A percentile compares a stretch with the other conserved stretches of the same genome.
phyloP scores from a whole-genome alignment of 495 filamentous ascomycete genomes.

The Penicillium alfredii region DNA sequence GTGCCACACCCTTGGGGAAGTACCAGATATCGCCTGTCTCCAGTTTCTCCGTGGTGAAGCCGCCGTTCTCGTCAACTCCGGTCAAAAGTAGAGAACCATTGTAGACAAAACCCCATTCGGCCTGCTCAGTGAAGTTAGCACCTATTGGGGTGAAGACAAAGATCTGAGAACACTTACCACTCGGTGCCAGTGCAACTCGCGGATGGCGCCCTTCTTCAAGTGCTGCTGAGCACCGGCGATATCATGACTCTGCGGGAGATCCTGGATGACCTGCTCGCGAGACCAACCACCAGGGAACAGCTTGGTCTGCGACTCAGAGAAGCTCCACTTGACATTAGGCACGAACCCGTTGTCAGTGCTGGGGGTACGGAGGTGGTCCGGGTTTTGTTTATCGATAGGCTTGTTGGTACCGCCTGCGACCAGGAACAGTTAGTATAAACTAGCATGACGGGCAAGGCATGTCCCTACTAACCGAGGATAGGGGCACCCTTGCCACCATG shows the following conservation, averaged over 20 bases:
- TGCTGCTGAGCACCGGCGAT: conserved; percentile 60
- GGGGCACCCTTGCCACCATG: conserved; percentile 50
- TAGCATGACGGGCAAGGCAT: too few species aligned
- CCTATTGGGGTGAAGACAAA: background rate
- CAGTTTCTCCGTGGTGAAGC: conserved; percentile 48
- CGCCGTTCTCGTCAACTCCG: conserved; percentile 54
- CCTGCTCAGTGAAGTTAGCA: conserved; percentile 28
- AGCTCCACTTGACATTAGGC: conserved; percentile 59
- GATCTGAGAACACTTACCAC: conserved; percentile 40
- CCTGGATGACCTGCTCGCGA: conserved; percentile 56
- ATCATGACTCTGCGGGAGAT: conserved; percentile 54
- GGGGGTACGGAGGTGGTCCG: conserved; percentile 52
- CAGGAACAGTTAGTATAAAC: too few species aligned
- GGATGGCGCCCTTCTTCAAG: conserved; percentile 54
- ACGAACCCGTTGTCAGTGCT: conserved; percentile 55
- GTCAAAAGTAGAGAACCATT: conserved; percentile 50
- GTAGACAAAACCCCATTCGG: conserved; percentile 62
- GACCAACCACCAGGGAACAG: conserved; percentile 58
- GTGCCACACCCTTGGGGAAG: conserved; percentile 58
- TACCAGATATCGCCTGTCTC: conserved; percentile 61
- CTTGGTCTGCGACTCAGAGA: conserved; percentile 55
- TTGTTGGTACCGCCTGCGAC: conserved; percentile 30
- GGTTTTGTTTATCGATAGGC: conserved; percentile 48
- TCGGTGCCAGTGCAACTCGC: conserved; percentile 63
- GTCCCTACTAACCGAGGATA: conserved; percentile 45